Conservation (phyloP, 2,329 filamentous ascomycete species). For the Clathrospora elynae region DNA sequence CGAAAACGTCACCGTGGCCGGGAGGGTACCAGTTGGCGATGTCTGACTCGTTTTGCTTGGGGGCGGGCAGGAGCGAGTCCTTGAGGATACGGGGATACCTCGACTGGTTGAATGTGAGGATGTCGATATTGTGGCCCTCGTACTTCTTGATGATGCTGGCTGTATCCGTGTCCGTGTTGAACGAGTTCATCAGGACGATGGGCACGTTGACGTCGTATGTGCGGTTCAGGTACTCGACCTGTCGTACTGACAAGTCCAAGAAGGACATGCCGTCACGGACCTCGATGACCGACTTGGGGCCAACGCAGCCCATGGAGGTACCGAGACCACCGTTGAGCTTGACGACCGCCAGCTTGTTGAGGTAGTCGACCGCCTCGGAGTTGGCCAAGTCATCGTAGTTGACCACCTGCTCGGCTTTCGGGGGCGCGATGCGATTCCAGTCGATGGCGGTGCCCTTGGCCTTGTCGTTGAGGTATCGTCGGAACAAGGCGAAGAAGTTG, state of each 20-base stretch:
- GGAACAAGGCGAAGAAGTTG: constrained; percentile 99
- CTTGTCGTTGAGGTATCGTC: constrained; percentile 97
- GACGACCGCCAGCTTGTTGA: constrained; percentile 96
- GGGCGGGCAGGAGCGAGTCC: constrained; percentile 94
- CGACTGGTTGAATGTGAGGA: constrained; percentile 99
- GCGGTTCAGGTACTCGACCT: constrained; percentile 99
- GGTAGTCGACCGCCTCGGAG: constrained; percentile 87
- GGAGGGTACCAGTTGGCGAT: constrained; percentile 99
- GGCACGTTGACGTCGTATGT: constrained; percentile 97
- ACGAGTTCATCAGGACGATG: constrained; percentile 99
- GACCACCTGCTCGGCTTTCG: constrained; percentile 90
- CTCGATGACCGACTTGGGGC: constrained; percentile 99
- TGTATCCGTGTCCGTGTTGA: constrained; percentile 99
- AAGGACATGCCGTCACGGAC: constrained; percentile 99
- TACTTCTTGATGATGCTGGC: constrained; percentile 99
- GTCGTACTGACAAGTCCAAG: constrained; percentile 95
- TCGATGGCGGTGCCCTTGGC: constrained; percentile 95
- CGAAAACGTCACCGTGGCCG: constrained; percentile 98
- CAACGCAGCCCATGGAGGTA: constrained; percentile 99
- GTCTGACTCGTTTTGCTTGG: constrained; percentile 83
- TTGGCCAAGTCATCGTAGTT: constrained; percentile 91
- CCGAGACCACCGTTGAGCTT: constrained; percentile 99
- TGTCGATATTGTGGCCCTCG: constrained; percentile 99
- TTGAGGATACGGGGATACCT: constrained; percentile 97
- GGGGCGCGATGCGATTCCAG: constrained; percentile 96